Conservation (phyloP, 2,329 filamentous ascomycete species). For the Venturia asperata region DNA sequence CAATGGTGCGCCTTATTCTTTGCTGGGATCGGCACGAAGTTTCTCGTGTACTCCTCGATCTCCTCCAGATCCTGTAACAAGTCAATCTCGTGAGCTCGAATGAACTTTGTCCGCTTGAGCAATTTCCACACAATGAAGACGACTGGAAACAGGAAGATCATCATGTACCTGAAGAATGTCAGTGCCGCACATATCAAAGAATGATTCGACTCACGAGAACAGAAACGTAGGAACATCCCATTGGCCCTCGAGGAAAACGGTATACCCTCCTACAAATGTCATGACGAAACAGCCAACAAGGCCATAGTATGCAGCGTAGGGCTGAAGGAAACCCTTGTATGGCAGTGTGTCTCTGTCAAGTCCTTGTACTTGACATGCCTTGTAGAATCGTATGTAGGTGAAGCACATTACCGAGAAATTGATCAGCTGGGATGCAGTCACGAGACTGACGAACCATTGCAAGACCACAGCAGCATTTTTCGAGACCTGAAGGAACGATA, state of each 20-base stretch:
- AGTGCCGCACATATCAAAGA: background rate
- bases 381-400: constrained; percentile 65
- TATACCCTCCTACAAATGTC: constrained; percentile 68
- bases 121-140: constrained; percentile 68
- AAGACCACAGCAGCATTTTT: constrained; percentile 59
- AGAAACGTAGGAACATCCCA: constrained; percentile 67
- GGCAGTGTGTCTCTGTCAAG: constrained; percentile 61
- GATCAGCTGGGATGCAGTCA: constrained; percentile 43
- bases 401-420: constrained; percentile 64
- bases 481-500: constrained; percentile 68
- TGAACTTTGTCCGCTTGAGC: constrained; percentile 54
- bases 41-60: constrained; percentile 60
- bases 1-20: constrained; percentile 30
- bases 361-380: constrained; percentile 61
- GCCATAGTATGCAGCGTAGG: constrained; percentile 63
- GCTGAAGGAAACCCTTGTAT: constrained; percentile 62
- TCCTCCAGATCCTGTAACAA: constrained; percentile 55
- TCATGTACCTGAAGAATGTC: constrained; percentile 50
- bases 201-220: constrained; percentile 49
- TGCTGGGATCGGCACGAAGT: constrained; percentile 49
- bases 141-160: constrained; percentile 63
- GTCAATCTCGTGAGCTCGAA: constrained; percentile 54
- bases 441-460: constrained; percentile 52
- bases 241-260: constrained; percentile 61
- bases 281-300: constrained; percentile 59